phyloP scores from a whole-genome alignment of 2,329 filamentous ascomycete genomes.

The Macrophomina pseudophaseolina region DNA sequence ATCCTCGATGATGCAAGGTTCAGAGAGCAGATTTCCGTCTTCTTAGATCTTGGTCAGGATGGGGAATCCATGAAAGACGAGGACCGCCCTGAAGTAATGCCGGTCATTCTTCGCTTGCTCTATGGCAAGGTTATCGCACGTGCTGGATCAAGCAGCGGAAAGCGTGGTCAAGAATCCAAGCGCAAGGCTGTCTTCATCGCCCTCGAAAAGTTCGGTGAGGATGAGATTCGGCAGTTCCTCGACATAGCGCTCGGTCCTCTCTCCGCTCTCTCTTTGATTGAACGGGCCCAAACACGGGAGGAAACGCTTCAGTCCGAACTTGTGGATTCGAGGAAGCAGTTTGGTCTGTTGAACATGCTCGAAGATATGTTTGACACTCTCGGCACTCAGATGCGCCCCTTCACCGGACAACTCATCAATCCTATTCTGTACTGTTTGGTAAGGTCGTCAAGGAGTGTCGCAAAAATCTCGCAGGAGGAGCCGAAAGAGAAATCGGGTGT shows the following conservation, averaged over 20 bases:
- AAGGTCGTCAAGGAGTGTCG: slow-evolving; percentile 59
- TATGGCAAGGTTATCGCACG: slow-evolving; percentile 89
- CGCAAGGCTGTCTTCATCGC: slow-evolving; percentile 76
- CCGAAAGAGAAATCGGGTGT: slow-evolving; percentile 36
- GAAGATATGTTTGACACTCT: slow-evolving; percentile 85
- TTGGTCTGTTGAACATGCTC: slow-evolving; percentile 91
- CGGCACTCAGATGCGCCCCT: slow-evolving; percentile 72
- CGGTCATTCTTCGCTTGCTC: slow-evolving; percentile 81
- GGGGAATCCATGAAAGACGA: slow-evolving; percentile 71
- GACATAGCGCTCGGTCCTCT: slow-evolving; percentile 79
- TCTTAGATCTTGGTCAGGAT: slow-evolving; percentile 73
- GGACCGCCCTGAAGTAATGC: slow-evolving; percentile 77
- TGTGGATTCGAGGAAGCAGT: slow-evolving; percentile 75
- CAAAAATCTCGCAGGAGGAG: slow-evolving; percentile 44
- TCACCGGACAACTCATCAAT: slow-evolving; percentile 72
- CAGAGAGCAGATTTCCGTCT: slow-evolving; percentile 89
- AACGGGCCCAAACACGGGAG: slow-evolving; percentile 56
- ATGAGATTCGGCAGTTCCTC: slow-evolving; percentile 81
- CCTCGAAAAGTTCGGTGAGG: slow-evolving; percentile 74
- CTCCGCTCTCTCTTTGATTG: slow-evolving; percentile 63
- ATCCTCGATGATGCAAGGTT: slow-evolving; percentile 90
- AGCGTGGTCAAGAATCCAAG: slow-evolving; percentile 79
- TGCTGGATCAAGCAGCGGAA: slow-evolving; percentile 75
- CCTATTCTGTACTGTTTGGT: slow-evolving; percentile 82
- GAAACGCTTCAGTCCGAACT: slow-evolving; percentile 63